Base-by-base conservation (phyloP, 306 rosid species). In the Lathyrus oleraceus region DNA sequence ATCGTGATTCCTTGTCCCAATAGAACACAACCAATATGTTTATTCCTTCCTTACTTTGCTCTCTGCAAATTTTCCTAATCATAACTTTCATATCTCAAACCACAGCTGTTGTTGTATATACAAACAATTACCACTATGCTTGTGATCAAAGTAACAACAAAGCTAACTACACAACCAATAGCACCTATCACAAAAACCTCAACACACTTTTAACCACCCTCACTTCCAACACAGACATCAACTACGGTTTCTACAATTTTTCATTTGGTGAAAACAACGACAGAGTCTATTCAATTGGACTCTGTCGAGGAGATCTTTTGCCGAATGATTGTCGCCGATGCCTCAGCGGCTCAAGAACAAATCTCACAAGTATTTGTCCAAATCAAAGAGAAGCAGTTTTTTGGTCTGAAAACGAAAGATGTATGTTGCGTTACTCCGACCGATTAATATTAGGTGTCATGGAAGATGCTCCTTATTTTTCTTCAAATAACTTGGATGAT, bases 221-320 rank as follows among this genome's bases (percentile, higher is more conserved):
- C 32, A 63, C 35, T 20, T 63, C 68, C 68, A 63, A 40, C 52
- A 63, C 12, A 39, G 19, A 63, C 3, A 63, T 39, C 12, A 17
- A 19, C 52, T 63, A 63, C 16, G 68, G 68, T 63, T 63, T 63
- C 52, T 63, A 63, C 36, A 63, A 40, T 63, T 63, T 21, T 23
- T 63, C 68, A 1, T 23, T 20, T 3, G 52, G 68, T 4, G 36
- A 63, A 20, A 40, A 39, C 52, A 1, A 5, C 6, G 8, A 63
- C 36, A 63, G 14, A 63, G 36, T 63, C 16, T 39, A 63, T 11
- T 32, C 68, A 3, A 63, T 63, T 12, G 68, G 52, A 11, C 68
- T 63, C 0, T 63, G 68, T 0, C 45, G 68, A 63, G 68, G 68
- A 0, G 68, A 63, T 40, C 6, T 40, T 7, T 0, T 5, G 13